Percentiles rank a stretch among this genome's conserved stretches.
These are phyloP conservation scores for Mucuna pruriens DNA, from an alignment of 306 rosid genomes.

Conservation along the genomic window DNA sequence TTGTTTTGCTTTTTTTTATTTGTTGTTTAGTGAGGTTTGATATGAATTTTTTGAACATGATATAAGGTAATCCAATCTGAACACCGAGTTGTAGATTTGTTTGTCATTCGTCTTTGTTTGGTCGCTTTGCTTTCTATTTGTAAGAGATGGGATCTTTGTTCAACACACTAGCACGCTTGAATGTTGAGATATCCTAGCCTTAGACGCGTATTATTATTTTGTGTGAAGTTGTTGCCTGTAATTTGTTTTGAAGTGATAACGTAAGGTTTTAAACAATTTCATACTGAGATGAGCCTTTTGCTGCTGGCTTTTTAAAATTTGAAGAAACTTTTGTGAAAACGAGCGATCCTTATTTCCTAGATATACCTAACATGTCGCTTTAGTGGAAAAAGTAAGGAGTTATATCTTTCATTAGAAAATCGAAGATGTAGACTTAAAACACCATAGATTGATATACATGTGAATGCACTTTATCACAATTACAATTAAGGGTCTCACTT, in stretches of 20 bases:
- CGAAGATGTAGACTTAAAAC: not conserved
- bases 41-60: not conserved
- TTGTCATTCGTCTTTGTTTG: not conserved
- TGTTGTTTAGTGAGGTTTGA: not conserved
- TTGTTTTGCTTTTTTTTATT: not conserved
- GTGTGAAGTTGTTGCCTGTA: not conserved
- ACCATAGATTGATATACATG: too few relatives aligned
- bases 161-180: not conserved
- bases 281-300: not conserved
- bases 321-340: not conserved
- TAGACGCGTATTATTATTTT: not conserved
- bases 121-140: not conserved
- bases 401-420: not conserved
- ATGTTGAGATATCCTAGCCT: not conserved
- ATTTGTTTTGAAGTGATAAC: not conserved
- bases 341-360: not conserved
- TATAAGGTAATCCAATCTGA: not conserved
- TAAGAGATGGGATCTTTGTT: not conserved
- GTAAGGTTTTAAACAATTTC: not conserved
- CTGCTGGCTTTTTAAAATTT: not conserved
- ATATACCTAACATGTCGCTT: not conserved
- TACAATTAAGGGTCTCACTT: too few relatives aligned
- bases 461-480: too few relatives aligned
- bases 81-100: not conserved
- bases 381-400: not conserved